phyloP scores from a whole-genome alignment of 495 filamentous ascomycete species.

The Darksidea phi region DNA sequence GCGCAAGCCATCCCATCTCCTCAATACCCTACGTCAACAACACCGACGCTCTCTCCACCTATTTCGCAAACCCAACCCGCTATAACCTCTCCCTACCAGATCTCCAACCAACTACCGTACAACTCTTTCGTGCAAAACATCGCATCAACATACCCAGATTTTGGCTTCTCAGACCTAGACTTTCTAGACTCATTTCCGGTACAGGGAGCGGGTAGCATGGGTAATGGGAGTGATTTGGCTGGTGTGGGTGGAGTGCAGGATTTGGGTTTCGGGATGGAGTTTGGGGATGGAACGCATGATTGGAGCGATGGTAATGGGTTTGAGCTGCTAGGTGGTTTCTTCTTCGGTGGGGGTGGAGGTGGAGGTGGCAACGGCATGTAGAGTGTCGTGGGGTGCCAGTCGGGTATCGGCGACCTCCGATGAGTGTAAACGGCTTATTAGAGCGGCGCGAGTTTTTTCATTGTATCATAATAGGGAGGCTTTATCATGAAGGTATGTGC shows the following conservation, averaged over 20 bases:
- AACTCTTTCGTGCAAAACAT: constrained; percentile 28
- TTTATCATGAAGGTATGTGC: too few species aligned
- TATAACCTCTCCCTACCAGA: constrained; percentile 23
- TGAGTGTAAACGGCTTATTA: too few species aligned
- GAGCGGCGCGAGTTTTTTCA: too few species aligned
- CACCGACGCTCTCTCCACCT: constrained; percentile 3
- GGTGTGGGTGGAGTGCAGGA: constrained; percentile 41
- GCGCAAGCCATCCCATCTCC: constrained; percentile 9
- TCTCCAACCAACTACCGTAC: constrained; percentile 26
- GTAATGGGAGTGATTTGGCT: not conserved
- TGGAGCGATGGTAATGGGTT: constrained; percentile 75
- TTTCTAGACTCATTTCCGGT: constrained; percentile 40
- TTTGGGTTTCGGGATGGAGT: constrained; percentile 72
- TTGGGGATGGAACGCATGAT: constrained; percentile 72
- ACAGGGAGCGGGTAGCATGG: constrained; percentile 13
- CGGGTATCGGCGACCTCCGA: too few species aligned
- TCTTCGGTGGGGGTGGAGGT: constrained; percentile 60
- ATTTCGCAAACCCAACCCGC: not conserved
- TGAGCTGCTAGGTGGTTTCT: constrained; percentile 89
- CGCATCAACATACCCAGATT: constrained; percentile 37
- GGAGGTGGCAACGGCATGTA: not conserved
- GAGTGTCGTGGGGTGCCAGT: too few species aligned
- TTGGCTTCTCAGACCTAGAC: constrained; percentile 40
- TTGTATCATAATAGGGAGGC: too few species aligned
- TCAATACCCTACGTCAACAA: not conserved